These are phyloP conservation scores for Lactarius evosmus DNA, from an alignment of 768 basidiomycete genomes.

Conservation along the genomic window DNA sequence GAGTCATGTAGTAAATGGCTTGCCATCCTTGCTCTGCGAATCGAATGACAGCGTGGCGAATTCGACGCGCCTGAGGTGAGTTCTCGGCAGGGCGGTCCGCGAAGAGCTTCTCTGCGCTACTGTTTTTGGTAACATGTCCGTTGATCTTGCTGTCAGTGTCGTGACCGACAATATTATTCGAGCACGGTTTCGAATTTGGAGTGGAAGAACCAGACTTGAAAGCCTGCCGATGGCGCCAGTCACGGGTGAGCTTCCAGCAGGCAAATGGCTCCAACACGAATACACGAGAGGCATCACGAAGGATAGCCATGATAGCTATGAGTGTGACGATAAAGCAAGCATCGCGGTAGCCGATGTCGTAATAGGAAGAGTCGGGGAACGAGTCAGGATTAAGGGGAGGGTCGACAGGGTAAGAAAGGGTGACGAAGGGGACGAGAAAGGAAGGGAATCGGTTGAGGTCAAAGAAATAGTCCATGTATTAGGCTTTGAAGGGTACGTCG, in stretches of 20 bases:
- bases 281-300: conserved; percentile 76
- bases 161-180: conserved; percentile 28
- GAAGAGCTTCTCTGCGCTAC: conserved; percentile 27
- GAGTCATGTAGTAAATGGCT: conserved; percentile 71
- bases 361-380: conserved; percentile 67
- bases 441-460: conserved; percentile 39
- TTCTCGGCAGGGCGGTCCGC: conserved; percentile 30
- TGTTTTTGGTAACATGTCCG: conserved; percentile 40
- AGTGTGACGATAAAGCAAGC: conserved; percentile 75
- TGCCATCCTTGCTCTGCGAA: conserved; percentile 98
- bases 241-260: conserved; percentile 62
- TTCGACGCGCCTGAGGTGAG: conserved; percentile 52
- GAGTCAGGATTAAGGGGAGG: conserved; percentile 62
- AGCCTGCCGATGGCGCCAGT: conserved; percentile 38
- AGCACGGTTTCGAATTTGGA: conserved; percentile 26
- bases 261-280: conserved; percentile 79
- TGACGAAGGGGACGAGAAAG: conserved; percentile 63
- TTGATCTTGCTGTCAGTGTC: conserved; percentile 36
- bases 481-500: conserved; percentile 4
- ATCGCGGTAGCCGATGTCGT: conserved; percentile 71
- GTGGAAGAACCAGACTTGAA: conserved; percentile 28
- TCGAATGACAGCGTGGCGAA: conserved; percentile 71
- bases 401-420: conserved; percentile 65
- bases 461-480: conserved; percentile 27
- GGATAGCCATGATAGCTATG: conserved; percentile 81